Conservation (phyloP, 345 rosid genomes). For the Psidium friedrichsthalianum region DNA sequence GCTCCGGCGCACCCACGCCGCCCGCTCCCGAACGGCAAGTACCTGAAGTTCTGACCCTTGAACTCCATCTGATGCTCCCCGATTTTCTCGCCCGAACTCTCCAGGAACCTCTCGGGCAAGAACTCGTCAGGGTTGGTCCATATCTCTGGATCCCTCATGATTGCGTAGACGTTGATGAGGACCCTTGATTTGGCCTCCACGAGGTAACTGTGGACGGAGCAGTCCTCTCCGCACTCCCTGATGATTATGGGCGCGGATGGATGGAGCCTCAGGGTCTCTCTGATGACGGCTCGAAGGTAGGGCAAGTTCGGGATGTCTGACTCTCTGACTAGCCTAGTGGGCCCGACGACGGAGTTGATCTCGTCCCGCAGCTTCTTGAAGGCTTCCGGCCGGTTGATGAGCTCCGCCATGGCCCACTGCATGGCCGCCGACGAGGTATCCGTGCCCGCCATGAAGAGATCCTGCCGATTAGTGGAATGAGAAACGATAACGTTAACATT, state of each 20-base stretch:
- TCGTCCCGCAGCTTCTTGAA: constrained; percentile 16
- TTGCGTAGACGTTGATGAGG: constrained; percentile 18
- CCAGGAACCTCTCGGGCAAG: constrained; percentile 31
- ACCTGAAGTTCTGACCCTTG: constrained; percentile 13
- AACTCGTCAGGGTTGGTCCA: constrained; percentile 19
- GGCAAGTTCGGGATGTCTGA: constrained; percentile 13
- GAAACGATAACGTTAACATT: not conserved
- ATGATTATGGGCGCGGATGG: constrained; percentile 9
- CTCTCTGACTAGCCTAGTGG: constrained; percentile 8
- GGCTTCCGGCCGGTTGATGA: constrained; percentile 9
- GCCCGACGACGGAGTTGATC: constrained; percentile 9
- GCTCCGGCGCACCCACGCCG: constrained; percentile 24
- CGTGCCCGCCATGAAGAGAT: constrained; percentile 8
- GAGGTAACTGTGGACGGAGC: constrained; percentile 15
- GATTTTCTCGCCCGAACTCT: not conserved
- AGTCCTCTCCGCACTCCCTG: constrained; percentile 12
- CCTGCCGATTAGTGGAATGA: not conserved
- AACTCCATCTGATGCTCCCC: constrained; percentile 7
- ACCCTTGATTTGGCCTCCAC: constrained; percentile 15
- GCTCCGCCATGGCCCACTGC: constrained; percentile 23
- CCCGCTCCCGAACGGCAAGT: constrained; percentile 37
- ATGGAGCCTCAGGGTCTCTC: constrained; percentile 22
- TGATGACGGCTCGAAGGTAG: constrained; percentile 18
- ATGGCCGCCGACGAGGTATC: constrained; percentile 11
- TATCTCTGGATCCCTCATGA: constrained; percentile 25